Evolutionary conservation across 176 grass and related monocot species (phyloP), one percentile per base, ranked within the genome.

Genomic region (Eragrostis nindensis): DNA sequence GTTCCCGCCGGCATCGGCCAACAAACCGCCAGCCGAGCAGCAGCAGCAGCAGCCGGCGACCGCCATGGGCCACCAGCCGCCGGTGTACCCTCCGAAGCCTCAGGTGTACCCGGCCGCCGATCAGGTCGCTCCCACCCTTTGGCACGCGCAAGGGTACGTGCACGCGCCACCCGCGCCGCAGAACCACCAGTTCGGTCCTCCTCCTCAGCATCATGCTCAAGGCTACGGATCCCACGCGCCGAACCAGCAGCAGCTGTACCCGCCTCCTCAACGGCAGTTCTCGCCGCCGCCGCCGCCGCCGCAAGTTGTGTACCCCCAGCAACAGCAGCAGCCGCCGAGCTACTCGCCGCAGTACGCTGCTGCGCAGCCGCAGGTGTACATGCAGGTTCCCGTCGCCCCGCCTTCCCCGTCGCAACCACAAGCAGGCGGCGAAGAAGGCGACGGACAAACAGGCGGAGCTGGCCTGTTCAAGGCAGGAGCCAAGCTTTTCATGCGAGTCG

Each of bases 41-140:
- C 29, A 41, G 13, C n/a, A n/a, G n/a, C 13, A 13, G n/a, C 41
- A 14, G 2, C 21, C 24, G 46, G 68, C 8, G 36, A 36, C 73
- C 4, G 60, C 60, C 3, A 73, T 73, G 84, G 84, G 68, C 14
- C 39, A 86, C n/a, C n/a, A n/a, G 0, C 68, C 76, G 8, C 68
- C 79, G 42, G 1, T 44, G 19, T 60, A 59, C 61, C 46, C 46
- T 16, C 11, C 25, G 12, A 29, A 32, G 13, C 12, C 30, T 50
- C 63, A 66, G 63, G 63, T 16, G 8, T 19, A 29, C 5, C 3
- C 4, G 48, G 14, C 15, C 15, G 48, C 48, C 32, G 32, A n/a
- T 65, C 62, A 66, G 62, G 29, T 38, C 62, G 1, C 16, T 2
- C 29, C 62, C 14, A 8, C 32, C 9, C 30, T 8, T 66, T 10